Conservation (phyloP, 2,329 filamentous ascomycete species). For the Aspergillus japonicus region DNA sequence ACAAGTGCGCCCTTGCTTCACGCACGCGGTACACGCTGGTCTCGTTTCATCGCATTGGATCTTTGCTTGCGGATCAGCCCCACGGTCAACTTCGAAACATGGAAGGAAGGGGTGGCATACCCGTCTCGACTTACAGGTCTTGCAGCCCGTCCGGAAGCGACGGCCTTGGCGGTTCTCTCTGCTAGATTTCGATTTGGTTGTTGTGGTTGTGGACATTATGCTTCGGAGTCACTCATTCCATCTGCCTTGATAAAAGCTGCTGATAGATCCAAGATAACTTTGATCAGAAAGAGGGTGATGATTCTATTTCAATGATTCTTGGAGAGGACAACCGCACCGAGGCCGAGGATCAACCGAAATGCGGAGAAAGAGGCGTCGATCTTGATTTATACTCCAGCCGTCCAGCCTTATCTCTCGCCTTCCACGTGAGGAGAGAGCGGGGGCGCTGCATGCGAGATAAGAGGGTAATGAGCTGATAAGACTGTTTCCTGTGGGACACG, state of each 20-base stretch:
- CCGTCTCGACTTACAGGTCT: not conserved
- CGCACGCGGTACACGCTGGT: not conserved
- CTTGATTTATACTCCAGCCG: not conserved
- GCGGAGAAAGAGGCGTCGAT: not conserved
- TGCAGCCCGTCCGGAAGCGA: not conserved
- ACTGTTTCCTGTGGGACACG: not conserved
- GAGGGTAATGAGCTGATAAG: not conserved
- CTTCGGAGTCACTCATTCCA: too few relatives aligned
- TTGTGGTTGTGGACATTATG: not conserved
- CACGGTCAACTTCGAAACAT: too few relatives aligned
- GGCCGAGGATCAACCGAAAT: not conserved
- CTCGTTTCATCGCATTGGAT: not conserved
- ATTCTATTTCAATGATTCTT: not conserved
- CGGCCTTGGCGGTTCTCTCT: not conserved
- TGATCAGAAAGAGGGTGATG: not conserved
- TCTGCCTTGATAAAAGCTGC: too few relatives aligned
- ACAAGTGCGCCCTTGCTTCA: not conserved
- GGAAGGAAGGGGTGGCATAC: not conserved
- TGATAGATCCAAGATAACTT: too few relatives aligned
- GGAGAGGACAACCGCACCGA: not conserved
- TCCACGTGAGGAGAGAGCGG: not conserved
- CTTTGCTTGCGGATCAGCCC: not conserved
- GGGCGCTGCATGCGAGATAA: not conserved
- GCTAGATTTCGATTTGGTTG: not conserved
- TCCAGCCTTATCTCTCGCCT: not conserved